phyloP scores from a whole-genome alignment of 139 green algal species.

The Asterochloris erici region DNA sequence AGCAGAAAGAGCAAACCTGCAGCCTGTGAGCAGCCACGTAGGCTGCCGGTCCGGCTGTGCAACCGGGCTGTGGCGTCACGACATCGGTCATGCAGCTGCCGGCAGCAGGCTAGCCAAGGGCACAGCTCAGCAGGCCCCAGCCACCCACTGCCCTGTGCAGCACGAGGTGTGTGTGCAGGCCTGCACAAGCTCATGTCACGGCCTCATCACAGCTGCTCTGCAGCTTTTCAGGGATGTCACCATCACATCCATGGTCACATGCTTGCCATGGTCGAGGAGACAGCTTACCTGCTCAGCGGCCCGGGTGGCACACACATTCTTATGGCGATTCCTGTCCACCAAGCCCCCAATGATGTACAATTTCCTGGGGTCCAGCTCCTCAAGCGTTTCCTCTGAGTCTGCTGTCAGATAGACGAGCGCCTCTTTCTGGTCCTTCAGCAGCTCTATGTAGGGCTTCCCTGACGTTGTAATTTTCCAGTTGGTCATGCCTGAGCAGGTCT shows the following conservation, averaged over 20 bases:
- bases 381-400: slow-evolving; percentile 64
- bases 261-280: too few relatives aligned
- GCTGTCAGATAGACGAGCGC: slow-evolving; percentile 83
- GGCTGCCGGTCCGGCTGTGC: too few relatives aligned
- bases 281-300: slow-evolving; percentile 37
- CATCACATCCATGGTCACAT: not conserved
- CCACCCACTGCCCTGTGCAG: not conserved
- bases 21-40: too few relatives aligned
- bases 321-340: slow-evolving; percentile 82
- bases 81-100: not conserved
- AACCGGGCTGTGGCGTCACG: too few relatives aligned
- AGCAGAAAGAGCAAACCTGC: too few relatives aligned
- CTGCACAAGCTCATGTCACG: not conserved
- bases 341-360: slow-evolving; percentile 86
- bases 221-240: not conserved
- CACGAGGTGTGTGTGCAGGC: not conserved
- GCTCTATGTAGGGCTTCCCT: slow-evolving; percentile 36
- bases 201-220: not conserved
- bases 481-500: slow-evolving; percentile 27
- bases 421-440: slow-evolving; percentile 35
- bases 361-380: slow-evolving; percentile 57
- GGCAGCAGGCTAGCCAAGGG: not conserved
- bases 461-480: slow-evolving; percentile 56
- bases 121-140: not conserved
- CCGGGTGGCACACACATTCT: slow-evolving; percentile 50